Conservation (phyloP, 768 basidiomycete genomes). For the Cyathus striatus region DNA sequence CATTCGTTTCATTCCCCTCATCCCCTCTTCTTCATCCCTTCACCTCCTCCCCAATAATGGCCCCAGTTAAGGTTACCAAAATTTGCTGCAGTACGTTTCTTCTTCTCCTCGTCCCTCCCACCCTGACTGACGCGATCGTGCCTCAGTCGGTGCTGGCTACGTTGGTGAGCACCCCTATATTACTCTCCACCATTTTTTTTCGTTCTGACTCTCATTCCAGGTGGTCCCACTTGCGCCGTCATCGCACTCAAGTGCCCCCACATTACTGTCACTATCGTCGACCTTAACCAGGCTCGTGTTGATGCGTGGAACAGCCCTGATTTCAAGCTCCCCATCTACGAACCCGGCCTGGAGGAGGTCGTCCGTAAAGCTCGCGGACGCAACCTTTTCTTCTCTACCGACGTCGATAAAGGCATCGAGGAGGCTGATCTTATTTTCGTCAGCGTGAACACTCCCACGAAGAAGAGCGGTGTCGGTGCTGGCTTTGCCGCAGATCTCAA, state of each 20-base stretch:
- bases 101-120: neutral
- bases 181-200: too few species aligned
- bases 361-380: constrained; percentile 83
- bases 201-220: constrained; percentile 31
- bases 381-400: constrained; percentile 96
- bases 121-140: constrained; percentile 9
- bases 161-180: constrained; percentile 57
- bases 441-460: constrained; percentile 97
- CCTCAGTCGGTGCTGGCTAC: constrained; percentile 82
- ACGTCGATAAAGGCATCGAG: constrained; percentile 87
- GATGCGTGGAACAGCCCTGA: constrained; percentile 94
- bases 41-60: constrained; percentile 28
- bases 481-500: constrained; percentile 98
- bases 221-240: constrained; percentile 93
- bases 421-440: constrained; percentile 99
- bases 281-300: constrained; percentile 90
- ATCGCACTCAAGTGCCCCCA: constrained; percentile 92
- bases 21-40: constrained; percentile 7
- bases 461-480: constrained; percentile 96
- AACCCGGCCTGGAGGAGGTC: constrained; percentile 92
- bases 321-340: constrained; percentile 90
- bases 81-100: constrained; percentile 76
- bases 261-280: constrained; percentile 95
- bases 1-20: constrained; percentile 10
- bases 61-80: constrained; percentile 62